Percentiles rank a stretch among this genome's conserved stretches.
These are phyloP conservation scores for Mycena metata DNA, from an alignment of 768 basidiomycete species.

Conservation along the genomic window DNA sequence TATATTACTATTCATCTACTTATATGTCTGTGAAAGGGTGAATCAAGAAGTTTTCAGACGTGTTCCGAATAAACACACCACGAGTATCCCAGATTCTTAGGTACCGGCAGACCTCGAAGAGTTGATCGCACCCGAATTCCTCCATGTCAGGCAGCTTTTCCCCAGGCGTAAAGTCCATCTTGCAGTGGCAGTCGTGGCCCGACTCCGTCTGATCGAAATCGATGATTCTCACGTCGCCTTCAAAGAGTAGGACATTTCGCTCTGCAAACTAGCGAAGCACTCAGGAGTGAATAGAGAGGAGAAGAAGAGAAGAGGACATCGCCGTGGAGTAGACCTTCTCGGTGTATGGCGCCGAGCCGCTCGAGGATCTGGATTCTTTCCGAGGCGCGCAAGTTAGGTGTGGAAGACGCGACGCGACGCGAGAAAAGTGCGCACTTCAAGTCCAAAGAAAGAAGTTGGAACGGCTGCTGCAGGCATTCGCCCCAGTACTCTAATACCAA, in stretches of 20 bases:
- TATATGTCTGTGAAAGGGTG: slow-evolving; percentile 9
- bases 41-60: not conserved
- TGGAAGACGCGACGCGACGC: not conserved
- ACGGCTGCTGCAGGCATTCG: slow-evolving; percentile 49
- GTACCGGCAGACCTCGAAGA: slow-evolving; percentile 50
- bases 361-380: slow-evolving; percentile 50
- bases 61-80: slow-evolving; percentile 18
- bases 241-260: slow-evolving; percentile 53
- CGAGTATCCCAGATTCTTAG: slow-evolving; percentile 47
- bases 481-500: slow-evolving; percentile 55
- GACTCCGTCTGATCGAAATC: slow-evolving; percentile 52
- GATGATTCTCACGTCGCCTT: slow-evolving; percentile 55
- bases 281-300: not conserved
- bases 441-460: slow-evolving; percentile 46
- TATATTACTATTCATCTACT: not conserved
- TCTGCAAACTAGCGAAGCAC: slow-evolving; percentile 49
- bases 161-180: slow-evolving; percentile 47
- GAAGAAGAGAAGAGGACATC: slow-evolving; percentile 38
- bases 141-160: slow-evolving; percentile 43
- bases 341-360: slow-evolving; percentile 51
- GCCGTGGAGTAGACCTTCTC: slow-evolving; percentile 51
- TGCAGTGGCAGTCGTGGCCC: slow-evolving; percentile 48
- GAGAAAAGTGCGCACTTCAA: slow-evolving; percentile 47
- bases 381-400: not conserved
- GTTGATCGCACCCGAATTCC: slow-evolving; percentile 49